These are phyloP conservation scores for Phaeosphaeria sp. DNA, from an alignment of 2,329 filamentous ascomycete species.

Conservation along the genomic window DNA sequence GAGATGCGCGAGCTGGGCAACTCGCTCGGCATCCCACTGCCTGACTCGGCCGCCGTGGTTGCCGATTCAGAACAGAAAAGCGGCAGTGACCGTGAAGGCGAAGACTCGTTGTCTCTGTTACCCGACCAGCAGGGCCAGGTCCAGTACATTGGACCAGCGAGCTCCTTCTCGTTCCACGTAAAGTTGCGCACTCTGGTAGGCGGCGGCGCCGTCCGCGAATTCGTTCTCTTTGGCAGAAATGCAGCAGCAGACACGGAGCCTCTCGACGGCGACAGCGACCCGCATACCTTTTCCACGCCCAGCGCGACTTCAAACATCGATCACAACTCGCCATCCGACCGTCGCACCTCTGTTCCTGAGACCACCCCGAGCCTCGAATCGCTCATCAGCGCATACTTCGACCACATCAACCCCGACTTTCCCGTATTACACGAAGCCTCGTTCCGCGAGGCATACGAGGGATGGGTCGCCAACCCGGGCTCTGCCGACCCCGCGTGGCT, in stretches of 20 bases:
- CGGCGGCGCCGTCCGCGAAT: conserved; percentile 39
- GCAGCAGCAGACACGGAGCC: conserved; percentile 40
- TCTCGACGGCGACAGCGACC: conserved; percentile 24
- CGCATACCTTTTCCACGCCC: conserved; percentile 26
- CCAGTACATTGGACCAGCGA: conserved; percentile 54
- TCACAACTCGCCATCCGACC: conserved; percentile 31
- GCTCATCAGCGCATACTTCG: conserved; percentile 52
- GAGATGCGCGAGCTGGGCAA: conserved; percentile 49
- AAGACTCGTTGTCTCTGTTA: conserved; percentile 46
- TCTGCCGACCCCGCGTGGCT: conserved; percentile 51
- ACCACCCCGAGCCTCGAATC: conserved; percentile 37
- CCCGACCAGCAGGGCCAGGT: conserved; percentile 54
- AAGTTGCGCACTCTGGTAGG: conserved; percentile 51
- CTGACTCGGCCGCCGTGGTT: conserved; percentile 30
- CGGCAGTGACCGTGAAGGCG: conserved; percentile 33
- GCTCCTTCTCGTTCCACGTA: conserved; percentile 53
- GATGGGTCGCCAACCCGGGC: conserved; percentile 37
- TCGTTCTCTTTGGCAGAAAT: conserved; percentile 52
- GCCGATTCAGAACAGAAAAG: conserved; percentile 21
- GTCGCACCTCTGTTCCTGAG: conserved; percentile 16
- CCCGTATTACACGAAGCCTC: conserved; percentile 53
- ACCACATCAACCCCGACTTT: conserved; percentile 52
- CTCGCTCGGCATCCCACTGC: conserved; percentile 51
- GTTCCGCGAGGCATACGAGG: conserved; percentile 52
- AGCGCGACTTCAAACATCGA: conserved; percentile 27